Base-by-base conservation (phyloP, 2,329 filamentous ascomycete species). In the Coniochaeta sp. region DNA sequence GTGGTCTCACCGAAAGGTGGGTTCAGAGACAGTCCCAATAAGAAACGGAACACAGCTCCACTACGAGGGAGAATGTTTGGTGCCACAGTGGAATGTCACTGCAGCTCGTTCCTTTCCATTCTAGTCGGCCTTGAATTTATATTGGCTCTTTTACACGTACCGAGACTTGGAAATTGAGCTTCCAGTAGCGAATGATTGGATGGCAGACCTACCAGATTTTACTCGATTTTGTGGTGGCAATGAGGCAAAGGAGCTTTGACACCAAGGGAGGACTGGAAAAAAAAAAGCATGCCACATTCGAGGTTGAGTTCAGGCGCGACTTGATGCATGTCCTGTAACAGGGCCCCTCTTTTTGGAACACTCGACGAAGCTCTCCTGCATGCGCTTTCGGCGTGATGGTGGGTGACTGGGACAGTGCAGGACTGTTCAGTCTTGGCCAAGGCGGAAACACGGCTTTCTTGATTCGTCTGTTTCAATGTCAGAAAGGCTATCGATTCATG, bases 281-380 rank as follows among this genome's bases (percentile, higher is more conserved):
- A 28, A 31, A 52, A 31, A n/a, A 14, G 22, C 44, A 52, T 52
- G 14, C 47, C 47, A 26, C 47, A 24, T 26, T 52, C 57, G 52
- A 64, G 63, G 60, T 59, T 59, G 62, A 65, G 65, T 67, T 67
- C 66, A 69, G 68, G 70, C 69, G 68, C 68, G 65, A 71, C 68
- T 70, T 73, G 73, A 73, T 64, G 71, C 73, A 75, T 59, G 69
- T 69, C 68, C 69, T 73, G 71, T 73, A 71, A 72, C 72, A 71
- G 62, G 61, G 62, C 57, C 58, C 61, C 62, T 58, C 57, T 64
- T 52, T 52, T 65, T 73, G 67, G 68, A 71, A 71, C 67, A 68
- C 60, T 65, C 66, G 66, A 67, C 64, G 67, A 72, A 71, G 62
- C 47, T 60, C 59, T 61, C 50, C 57, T 61, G 63, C 43, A 60